Conservation (phyloP, 1,139 yeast genomes). For the Blastobotrys petasosporus region DNA sequence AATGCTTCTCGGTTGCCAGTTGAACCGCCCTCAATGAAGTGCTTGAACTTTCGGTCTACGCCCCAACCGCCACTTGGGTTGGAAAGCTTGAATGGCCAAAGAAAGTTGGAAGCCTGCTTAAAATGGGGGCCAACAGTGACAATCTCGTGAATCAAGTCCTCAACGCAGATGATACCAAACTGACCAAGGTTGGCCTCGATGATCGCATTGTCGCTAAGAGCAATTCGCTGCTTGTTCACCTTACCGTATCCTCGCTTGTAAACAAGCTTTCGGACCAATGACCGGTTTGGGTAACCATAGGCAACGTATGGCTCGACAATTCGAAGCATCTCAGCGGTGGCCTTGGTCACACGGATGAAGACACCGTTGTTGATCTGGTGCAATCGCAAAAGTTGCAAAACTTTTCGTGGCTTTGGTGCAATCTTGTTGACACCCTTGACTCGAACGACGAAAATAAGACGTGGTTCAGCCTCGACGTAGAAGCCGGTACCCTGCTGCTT, state of each 20-base stretch:
- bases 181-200: constrained; percentile 91
- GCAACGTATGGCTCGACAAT: constrained; percentile 99
- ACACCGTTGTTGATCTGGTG: constrained; percentile 98
- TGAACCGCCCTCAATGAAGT: constrained; percentile 99
- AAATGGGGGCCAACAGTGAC: constrained; percentile 99
- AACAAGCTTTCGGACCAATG: constrained; percentile 92
- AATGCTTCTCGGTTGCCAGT: constrained; percentile 99
- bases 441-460: constrained; percentile 95
- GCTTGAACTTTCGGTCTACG: constrained; percentile 97
- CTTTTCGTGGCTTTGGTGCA: constrained; percentile 99
- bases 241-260: constrained; percentile 99
- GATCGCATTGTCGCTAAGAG: constrained; percentile 90
- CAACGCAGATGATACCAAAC: constrained; percentile 93
- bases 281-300: constrained; percentile 97
- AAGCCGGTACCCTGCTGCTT: constrained; percentile 75
- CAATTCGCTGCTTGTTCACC: constrained; percentile 97
- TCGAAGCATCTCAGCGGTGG: constrained; percentile 92
- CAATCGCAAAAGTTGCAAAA: constrained; percentile 94
- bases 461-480: constrained; percentile 95
- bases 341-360: constrained; percentile 97
- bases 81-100: constrained; percentile 99
- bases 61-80: constrained; percentile 99
- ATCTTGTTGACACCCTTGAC: constrained; percentile 99
- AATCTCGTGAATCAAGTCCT: constrained; percentile 98
- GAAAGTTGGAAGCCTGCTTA: constrained; percentile 99